Base-by-base conservation (phyloP, 306 rosid genomes). In the Quillaja saponaria region DNA sequence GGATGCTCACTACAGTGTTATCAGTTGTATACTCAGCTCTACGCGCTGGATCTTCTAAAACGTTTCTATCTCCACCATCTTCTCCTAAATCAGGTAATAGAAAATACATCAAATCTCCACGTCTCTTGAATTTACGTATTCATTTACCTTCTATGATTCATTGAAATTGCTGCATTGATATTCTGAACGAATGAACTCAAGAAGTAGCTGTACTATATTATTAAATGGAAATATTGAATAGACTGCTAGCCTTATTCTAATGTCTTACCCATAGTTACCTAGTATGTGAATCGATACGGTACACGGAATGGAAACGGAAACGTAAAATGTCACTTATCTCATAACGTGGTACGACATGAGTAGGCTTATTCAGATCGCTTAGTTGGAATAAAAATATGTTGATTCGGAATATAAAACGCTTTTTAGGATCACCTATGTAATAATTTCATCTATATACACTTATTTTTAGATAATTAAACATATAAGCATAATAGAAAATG, bases 1-100 rank as follows among this genome's bases (percentile, higher is more conserved):
- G 99, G 71, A 71, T 92, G 96, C 76, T 81, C 34, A 92, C 95
- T 1, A 92, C 99, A 3, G 75, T 92, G 61, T 77, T 92, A 57
- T 89, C 99, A 20, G 95, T 92, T 72, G 52, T 92, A 71, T 92
- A 92, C 76, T 92, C 95, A 11, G 99, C 99, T 31, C 71, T 92
- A 58, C 96, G 99, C 16, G 96, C 96, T 56, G 99, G 99, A 56
- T 92, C 96, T 71, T 92, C 99, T 6, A 87, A 85, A 33, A 68
- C 95, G 31, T 89, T 92, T 78, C 66, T 92, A 16, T 92, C 96
- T 10, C 99, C 96, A 25, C 85, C 94, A 40, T 81, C 96, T 71
- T 92, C 99, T 58, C 95, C 95, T 16, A 92, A 21, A 64, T 49
- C 79, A 44, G 95, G 96, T 88, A 75, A 49, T 52, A 9, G 49